Evolutionary conservation across 2,329 filamentous ascomycete species (phyloP).

Genomic region (Dichotomopilus funicola): DNA sequence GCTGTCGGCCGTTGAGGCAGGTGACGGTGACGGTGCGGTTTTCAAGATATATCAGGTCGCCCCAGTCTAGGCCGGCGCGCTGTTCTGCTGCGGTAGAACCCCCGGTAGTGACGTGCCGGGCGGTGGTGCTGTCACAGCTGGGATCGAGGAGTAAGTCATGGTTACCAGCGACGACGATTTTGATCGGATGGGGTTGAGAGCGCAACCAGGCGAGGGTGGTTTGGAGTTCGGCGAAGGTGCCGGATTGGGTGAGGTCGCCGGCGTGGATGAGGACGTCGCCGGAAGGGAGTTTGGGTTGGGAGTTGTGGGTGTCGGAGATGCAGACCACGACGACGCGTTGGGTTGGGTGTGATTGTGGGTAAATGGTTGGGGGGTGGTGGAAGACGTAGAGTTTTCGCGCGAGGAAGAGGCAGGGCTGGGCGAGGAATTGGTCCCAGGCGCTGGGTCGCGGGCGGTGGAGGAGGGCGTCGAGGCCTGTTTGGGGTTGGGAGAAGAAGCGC

Average conservation of each 20-base stretch:
- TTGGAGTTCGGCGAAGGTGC: conserved; percentile 33
- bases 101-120: too few relatives aligned
- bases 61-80: conserved; percentile 12
- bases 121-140: background rate
- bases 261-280: conserved; percentile 39
- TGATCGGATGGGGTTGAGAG: conserved; percentile 30
- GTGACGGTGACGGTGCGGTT: conserved; percentile 19
- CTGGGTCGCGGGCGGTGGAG: conserved; percentile 9
- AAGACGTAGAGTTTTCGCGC: conserved; percentile 14
- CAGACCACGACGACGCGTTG: conserved; percentile 27
- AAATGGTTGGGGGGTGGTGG: background rate
- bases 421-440: conserved; percentile 12
- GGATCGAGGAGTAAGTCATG: conserved; percentile 16
- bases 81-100: background rate
- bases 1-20: conserved; percentile 25
- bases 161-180: conserved; percentile 31
- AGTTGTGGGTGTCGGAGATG: conserved; percentile 38
- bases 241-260: conserved; percentile 35
- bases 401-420: conserved; percentile 12
- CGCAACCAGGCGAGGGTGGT: conserved; percentile 29
- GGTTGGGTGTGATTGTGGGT: background rate
- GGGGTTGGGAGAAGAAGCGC: background rate
- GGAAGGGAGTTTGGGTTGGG: conserved; percentile 28
- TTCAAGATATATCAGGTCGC: conserved; percentile 13
- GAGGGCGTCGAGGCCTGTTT: conserved; percentile 2